Evolutionary conservation across 1,139 yeast species (phyloP).

Genomic region (Taphrina pruni): DNA sequence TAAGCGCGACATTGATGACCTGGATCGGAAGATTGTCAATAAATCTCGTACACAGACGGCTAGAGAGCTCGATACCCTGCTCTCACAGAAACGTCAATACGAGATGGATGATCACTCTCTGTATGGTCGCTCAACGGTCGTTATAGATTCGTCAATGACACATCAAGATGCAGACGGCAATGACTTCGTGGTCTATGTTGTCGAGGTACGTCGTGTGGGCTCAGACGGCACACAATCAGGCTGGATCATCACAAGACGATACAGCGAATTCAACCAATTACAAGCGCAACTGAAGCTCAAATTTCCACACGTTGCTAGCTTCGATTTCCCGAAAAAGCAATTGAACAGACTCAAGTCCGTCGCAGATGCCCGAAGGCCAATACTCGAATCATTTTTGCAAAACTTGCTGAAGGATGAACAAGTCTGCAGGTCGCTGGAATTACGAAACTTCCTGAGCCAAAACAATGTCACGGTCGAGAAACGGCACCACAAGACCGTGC

Average conservation of each 20-base stretch:
- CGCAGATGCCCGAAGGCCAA: slow-evolving; percentile 66
- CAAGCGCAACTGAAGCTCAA: slow-evolving; percentile 66
- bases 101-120: slow-evolving; percentile 80
- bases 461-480: slow-evolving; percentile 59
- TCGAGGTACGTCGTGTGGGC: slow-evolving; percentile 25
- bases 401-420: slow-evolving; percentile 65
- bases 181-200: slow-evolving; percentile 23
- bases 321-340: slow-evolving; percentile 68
- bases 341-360: slow-evolving; percentile 56
- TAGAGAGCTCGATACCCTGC: slow-evolving; percentile 72
- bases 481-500: slow-evolving; percentile 66
- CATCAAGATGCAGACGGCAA: slow-evolving; percentile 19
- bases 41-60: slow-evolving; percentile 71
- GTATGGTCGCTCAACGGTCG: slow-evolving; percentile 58
- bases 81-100: slow-evolving; percentile 77
- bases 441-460: slow-evolving; percentile 66
- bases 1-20: slow-evolving; percentile 78
- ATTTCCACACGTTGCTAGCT: slow-evolving; percentile 60
- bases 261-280: slow-evolving; percentile 77
- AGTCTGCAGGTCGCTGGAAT: slow-evolving; percentile 74
- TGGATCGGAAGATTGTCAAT: slow-evolving; percentile 68
- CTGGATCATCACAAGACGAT: slow-evolving; percentile 89
- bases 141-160: background rate
- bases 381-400: slow-evolving; percentile 68
- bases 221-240: slow-evolving; percentile 61